phyloP scores from a whole-genome alignment of 495 filamentous ascomycete genomes.

The Alectoria sarmentosa region DNA sequence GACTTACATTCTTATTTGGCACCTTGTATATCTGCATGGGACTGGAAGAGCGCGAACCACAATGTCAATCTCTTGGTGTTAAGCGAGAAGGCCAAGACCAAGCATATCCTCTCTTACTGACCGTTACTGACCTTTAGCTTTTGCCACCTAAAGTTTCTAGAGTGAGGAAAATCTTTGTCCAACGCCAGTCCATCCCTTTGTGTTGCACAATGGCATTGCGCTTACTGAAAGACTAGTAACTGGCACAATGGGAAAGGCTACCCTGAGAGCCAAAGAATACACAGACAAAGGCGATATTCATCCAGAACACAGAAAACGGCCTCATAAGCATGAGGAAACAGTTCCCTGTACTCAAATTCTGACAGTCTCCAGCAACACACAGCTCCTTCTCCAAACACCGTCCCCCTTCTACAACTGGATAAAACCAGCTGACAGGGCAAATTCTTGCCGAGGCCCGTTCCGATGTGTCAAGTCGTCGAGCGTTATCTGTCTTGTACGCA shows the following conservation, averaged over 20 bases:
- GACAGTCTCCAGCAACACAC: background rate
- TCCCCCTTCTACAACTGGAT: background rate
- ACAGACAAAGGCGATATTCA: background rate
- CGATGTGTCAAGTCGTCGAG: background rate
- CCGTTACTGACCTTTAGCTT: background rate
- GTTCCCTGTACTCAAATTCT: background rate
- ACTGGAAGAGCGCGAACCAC: too few species aligned
- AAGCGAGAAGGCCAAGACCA: background rate
- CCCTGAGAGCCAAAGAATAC: background rate
- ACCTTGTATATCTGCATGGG: too few species aligned
- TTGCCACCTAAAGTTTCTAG: background rate
- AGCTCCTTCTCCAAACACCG: background rate
- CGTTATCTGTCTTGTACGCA: background rate
- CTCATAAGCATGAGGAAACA: background rate
- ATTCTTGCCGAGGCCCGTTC: background rate
- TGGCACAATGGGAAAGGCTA: background rate
- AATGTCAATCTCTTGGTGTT: background rate
- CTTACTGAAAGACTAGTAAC: background rate
- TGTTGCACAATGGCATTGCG: background rate
- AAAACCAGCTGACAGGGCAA: background rate
- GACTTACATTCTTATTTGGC: background rate
- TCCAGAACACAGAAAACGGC: background rate
- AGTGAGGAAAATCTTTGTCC: background rate
- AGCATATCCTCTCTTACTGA: background rate
- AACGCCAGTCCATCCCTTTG: background rate